Evolutionary conservation across 2,329 filamentous ascomycete species (phyloP).

Genomic region (Pseudocercospora musae): DNA sequence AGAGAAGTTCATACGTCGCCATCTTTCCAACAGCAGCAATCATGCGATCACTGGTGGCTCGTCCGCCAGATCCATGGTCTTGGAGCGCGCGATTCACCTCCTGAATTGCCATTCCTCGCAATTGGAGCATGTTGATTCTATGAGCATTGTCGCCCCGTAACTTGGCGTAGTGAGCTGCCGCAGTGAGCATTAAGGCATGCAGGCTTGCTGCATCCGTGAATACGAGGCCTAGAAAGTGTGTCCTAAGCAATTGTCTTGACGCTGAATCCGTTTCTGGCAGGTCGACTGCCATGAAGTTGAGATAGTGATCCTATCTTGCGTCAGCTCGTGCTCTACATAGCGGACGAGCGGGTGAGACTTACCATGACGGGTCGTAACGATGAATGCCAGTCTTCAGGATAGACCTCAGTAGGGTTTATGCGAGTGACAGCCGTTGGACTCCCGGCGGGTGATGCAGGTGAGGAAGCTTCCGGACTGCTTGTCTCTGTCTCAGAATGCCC

Average conservation of each 20-base stretch:
- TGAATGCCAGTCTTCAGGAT: constrained; percentile 39
- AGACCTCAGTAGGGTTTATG: constrained; percentile 33
- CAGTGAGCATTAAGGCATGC: constrained; percentile 42
- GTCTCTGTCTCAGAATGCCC: constrained; percentile 18
- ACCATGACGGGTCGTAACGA: constrained; percentile 35
- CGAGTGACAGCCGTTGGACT: constrained; percentile 8
- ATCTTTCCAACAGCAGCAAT: constrained; percentile 51
- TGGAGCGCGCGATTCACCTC: constrained; percentile 43
- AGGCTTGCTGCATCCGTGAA: constrained; percentile 41
- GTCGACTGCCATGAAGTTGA: constrained; percentile 40
- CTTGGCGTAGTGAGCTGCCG: constrained; percentile 42
- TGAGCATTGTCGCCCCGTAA: constrained; percentile 31
- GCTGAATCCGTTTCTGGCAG: constrained; percentile 42
- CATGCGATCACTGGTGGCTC: constrained; percentile 41
- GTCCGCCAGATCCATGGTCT: constrained; percentile 22
- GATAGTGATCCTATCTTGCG: constrained; percentile 29
- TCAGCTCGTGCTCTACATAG: constrained; percentile 1
- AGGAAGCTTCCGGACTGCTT: constrained; percentile 27
- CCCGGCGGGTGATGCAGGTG: constrained; percentile 17
- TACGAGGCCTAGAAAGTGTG: constrained; percentile 43
- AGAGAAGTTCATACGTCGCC: constrained; percentile 54
- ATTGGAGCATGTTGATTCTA: constrained; percentile 39
- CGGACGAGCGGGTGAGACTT: neutral
- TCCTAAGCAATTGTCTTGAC: constrained; percentile 37
- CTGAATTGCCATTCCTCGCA: constrained; percentile 46